Base-by-base conservation (phyloP, 768 basidiomycete species). In the Psilocybe tampanensis region DNA sequence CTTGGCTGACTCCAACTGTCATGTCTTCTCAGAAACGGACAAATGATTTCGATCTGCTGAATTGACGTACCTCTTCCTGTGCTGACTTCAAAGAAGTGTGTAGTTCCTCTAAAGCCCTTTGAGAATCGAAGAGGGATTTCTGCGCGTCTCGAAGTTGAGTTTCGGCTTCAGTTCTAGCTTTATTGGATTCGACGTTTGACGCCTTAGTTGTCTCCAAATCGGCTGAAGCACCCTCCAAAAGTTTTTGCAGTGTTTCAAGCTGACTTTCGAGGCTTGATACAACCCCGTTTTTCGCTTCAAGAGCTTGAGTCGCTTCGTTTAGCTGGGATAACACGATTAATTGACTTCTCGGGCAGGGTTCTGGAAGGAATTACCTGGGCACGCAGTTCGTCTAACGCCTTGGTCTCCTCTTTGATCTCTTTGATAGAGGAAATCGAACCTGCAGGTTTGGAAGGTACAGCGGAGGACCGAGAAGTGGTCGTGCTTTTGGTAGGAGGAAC, bases 351-450 rank as follows among this genome's bases (percentile, higher is more conserved):
- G n/a, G n/a, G n/a, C n/a, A n/a, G n/a, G n/a, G n/a, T n/a, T n/a
- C n/a, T n/a, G n/a, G n/a, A 56, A 18, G 24, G n/a, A 54, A 72
- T 29, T 66, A 83, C 90, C 80, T 89, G 84, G 47, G 67, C 74
- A 67, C 86, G 84, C 17, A 90, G 65, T 53, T 84, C 87, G 54
- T 80, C 78, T 19, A 85, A 60, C 12, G 70, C 80, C 64, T 82
- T 69, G 17, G 34, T 58, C 50, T 84, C 85, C 59, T 86, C 86
- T 59, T 80, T 83, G 17, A 87, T 75, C 63, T 91, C 91, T 56
- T 79, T 81, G 56, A 92, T 85, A 8, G 90, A 90, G n/a, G 88
- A 80, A 47, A 92, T 85, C 13, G 90, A 92, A 22, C 78, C 74
- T 36, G 82, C 64, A 24, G 81, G 70, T 17, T 82, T 78, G 53